Evolutionary conservation across 352 stramenopile species (phyloP), one percentile per base, ranked within the genome.

Genomic region (Phytopythium montanum): DNA sequence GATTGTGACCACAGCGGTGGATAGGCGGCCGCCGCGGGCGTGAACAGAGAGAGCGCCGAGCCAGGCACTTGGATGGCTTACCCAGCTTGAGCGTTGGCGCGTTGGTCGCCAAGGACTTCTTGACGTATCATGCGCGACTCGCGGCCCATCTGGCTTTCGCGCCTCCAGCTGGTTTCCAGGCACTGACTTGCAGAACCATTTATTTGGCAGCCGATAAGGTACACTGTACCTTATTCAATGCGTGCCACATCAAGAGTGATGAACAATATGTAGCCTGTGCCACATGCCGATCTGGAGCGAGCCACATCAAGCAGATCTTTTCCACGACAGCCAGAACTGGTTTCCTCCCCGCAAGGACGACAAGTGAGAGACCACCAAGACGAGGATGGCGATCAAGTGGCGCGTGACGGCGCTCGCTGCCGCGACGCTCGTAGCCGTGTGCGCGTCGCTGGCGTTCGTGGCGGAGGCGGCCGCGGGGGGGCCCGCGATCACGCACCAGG

Each of bases 401-500:
- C 63, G 69, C 45, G 66, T 79, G 52, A 64, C 66, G 16, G 62
- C 60, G 63, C 45, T 73, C 26, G 56, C 71, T 23, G 50, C 54
- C 23, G 46, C 72, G 25, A 54, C 74, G 34, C 56, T 88, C n/a
- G n/a, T n/a, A 54, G 69, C 69, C 50, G 54, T 90, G 26, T 75
- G 76, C 60, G 59, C 73, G 64, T 64, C 66, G 44, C 54, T 84
- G 41, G 38, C 60, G 56, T 57, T 81, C 25, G 54, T 59, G 19
- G 70, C 68, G 28, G 72, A 75, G 49, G 70, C 70, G 19, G 59
- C 65, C 31, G 83, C 83, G 62, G 66, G 65, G 62, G 66, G 65
- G 19, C 85, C 90, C 12, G 88, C 86, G 73, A 75, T 97, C 55
- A 97, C 90, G 31, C 75, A 87, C 64, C 94, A 97, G 63, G 92